Percentiles rank a stretch among this genome's conserved stretches.
phyloP scores from a whole-genome alignment of 2,329 filamentous ascomycete genomes.

The Harringtonia aguacate region DNA sequence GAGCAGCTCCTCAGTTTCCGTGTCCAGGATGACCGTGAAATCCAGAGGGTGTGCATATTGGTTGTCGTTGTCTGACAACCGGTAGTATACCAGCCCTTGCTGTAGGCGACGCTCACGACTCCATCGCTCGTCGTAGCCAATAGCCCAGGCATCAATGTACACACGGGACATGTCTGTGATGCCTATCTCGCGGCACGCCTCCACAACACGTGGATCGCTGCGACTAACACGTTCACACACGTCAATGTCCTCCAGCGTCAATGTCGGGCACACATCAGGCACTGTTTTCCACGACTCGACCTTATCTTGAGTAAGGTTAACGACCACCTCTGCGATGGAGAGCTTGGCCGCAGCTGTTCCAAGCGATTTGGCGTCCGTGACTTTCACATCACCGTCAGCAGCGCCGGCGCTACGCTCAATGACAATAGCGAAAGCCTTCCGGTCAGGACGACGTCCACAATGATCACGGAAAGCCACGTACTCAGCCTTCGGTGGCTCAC shows the following conservation, averaged over 20 bases:
- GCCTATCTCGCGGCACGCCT: conserved; percentile 80
- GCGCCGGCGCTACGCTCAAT: conserved; percentile 69
- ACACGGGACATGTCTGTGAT: conserved; percentile 85
- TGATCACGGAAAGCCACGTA: conserved; percentile 71
- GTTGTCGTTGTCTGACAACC: conserved; percentile 71
- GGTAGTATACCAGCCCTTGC: conserved; percentile 92
- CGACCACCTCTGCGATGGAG: conserved; percentile 74
- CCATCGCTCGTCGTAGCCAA: conserved; percentile 86
- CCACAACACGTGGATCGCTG: conserved; percentile 74
- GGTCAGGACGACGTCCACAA: conserved; percentile 48
- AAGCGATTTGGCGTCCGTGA: too few species aligned
- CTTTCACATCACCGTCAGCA: too few species aligned
- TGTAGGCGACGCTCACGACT: conserved; percentile 71
- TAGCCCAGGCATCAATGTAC: conserved; percentile 93
- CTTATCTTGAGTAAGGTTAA: conserved; percentile 57
- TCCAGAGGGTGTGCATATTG: conserved; percentile 89
- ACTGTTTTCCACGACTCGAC: conserved; percentile 66
- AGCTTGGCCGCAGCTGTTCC: too few species aligned
- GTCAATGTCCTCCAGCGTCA: conserved; percentile 84
- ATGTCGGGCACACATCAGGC: conserved; percentile 74
- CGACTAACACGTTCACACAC: conserved; percentile 67
- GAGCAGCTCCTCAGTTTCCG: conserved; percentile 66
- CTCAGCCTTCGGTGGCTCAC: conserved; percentile 75
- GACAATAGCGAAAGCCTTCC: conserved; percentile 66
- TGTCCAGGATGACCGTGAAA: conserved; percentile 85